phyloP scores from a whole-genome alignment of 2,329 filamentous ascomycete species.

The Neofusicoccum parvum region DNA sequence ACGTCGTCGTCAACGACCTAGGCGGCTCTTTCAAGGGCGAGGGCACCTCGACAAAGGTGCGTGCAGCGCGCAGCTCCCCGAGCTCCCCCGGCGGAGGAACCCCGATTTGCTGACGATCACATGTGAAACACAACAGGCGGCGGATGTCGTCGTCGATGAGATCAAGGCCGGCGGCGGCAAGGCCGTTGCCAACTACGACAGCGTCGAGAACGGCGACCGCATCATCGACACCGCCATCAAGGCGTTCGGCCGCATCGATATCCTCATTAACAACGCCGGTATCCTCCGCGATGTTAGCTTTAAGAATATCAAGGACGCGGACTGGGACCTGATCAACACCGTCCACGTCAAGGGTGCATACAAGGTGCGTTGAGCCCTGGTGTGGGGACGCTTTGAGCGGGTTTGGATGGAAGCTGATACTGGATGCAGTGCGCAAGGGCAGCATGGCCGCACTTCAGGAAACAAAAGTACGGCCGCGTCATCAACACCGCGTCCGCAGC shows the following conservation, averaged over 20 bases:
- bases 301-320: conserved; percentile 96
- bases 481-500: conserved; percentile 98
- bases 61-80: conserved; percentile 24
- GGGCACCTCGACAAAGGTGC: conserved; percentile 81
- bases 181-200: conserved; percentile 96
- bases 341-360: conserved; percentile 93
- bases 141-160: conserved; percentile 79
- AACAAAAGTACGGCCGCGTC: conserved; percentile 96
- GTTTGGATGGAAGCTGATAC: conserved; percentile 12
- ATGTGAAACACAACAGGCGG: conserved; percentile 57
- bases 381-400: no score
- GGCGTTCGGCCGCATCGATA: conserved; percentile 81
- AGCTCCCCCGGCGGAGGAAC: neutral
- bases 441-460: conserved; percentile 96
- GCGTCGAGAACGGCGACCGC: conserved; percentile 86
- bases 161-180: conserved; percentile 89
- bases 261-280: conserved; percentile 97
- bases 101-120: conserved; percentile 12
- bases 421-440: conserved; percentile 71
- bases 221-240: conserved; percentile 90
- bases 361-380: conserved; percentile 56
- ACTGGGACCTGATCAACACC: conserved; percentile 94
- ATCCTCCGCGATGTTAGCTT: conserved; percentile 95
- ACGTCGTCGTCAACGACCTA: conserved; percentile 94
- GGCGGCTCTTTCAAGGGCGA: conserved; percentile 93